Base-by-base conservation (phyloP, 2,329 filamentous ascomycete genomes). In the Calonectria pseudoreteaudii region DNA sequence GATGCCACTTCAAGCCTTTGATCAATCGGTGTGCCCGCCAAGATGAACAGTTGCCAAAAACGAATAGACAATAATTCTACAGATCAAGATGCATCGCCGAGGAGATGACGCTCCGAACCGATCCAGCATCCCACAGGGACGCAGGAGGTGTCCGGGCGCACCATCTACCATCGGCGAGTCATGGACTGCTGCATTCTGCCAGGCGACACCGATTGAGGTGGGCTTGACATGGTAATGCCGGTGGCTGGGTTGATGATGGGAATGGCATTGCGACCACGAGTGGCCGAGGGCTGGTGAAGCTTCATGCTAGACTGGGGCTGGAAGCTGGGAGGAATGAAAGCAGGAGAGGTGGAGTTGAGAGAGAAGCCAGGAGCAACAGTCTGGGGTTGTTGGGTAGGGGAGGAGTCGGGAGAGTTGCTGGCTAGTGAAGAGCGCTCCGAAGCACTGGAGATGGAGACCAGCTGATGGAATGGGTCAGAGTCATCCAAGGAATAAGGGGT, bases 211-310 rank as follows among this genome's bases (percentile, higher is more conserved):
- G 91, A 93, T 52, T 93, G 93, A 31, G 96, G 95, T 79, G 96
- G 96, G 87, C 95, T 98, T 71, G 95, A 93, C 88, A 98, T 93
- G 82, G 92, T 91, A 84, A 95, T 92, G 82, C 97, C 95, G 71
- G 96, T 98, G 79, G 91, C 94, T 69, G 97, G 97, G 89, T 99
- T 98, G 86, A 98, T 95, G 84, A 99, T 99, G 73, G 96, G 96
- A 79, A 98, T 98, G 82, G 97, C 95, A 85, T 98, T 98, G 86
- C 95, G 95, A 72, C 94, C 92, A 79, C 97, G 94, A 77, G 96
- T 95, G 75, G 96, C 95, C 75, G 96, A 90, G 74, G 96, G 95
- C 88, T 98, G 96, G 86, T 98, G 95, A 76, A 97, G 89, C 88
- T 98, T 98, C 80, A 96, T 80, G 89, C 86, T 92, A 75, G 87